These are phyloP conservation scores for Fusarium sp. DNA, from an alignment of 2,329 filamentous ascomycete genomes.

Conservation along the genomic window DNA sequence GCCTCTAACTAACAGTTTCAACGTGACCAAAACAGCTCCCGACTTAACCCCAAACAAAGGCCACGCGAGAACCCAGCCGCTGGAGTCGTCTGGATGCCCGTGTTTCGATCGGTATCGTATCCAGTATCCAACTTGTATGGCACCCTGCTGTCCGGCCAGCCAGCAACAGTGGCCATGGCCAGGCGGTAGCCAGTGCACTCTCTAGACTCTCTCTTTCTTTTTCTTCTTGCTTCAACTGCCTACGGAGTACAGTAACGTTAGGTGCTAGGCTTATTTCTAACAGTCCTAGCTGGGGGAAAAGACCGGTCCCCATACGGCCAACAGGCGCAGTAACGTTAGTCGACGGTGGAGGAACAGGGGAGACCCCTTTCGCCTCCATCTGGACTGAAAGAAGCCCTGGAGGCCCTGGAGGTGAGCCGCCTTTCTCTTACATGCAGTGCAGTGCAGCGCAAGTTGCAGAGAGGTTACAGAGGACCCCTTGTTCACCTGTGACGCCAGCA, in stretches of 20 bases:
- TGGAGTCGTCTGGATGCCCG: slow-evolving; percentile 18
- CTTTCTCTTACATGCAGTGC: slow-evolving; percentile 26
- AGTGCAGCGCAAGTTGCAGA: slow-evolving; percentile 17
- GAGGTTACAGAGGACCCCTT: slow-evolving; percentile 40
- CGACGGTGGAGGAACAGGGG: slow-evolving; percentile 38
- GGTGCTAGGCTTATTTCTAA: neutral
- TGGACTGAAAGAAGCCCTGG: slow-evolving; percentile 18
- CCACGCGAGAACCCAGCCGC: slow-evolving; percentile 37
- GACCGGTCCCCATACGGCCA: slow-evolving; percentile 8
- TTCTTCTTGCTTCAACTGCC: neutral
- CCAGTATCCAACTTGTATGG: slow-evolving; percentile 23
- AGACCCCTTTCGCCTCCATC: slow-evolving; percentile 13
- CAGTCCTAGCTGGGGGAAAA: neutral
- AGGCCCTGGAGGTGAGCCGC: slow-evolving; percentile 12
- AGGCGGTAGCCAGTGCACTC: slow-evolving; percentile 34
- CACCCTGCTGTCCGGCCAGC: slow-evolving; percentile 37
- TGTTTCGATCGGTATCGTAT: slow-evolving; percentile 32
- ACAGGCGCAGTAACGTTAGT: slow-evolving; percentile 33
- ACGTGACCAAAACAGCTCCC: slow-evolving; percentile 12
- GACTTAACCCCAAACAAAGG: slow-evolving; percentile 34
- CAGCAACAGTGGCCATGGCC: slow-evolving; percentile 23
- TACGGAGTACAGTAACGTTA: too few relatives aligned
- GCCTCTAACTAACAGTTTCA: slow-evolving; percentile 18
- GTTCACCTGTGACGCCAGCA: slow-evolving; percentile 47
- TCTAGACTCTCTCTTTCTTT: too few relatives aligned